Conservation (phyloP, 2,329 filamentous ascomycete genomes). For the Cladophialophora psammophila region DNA sequence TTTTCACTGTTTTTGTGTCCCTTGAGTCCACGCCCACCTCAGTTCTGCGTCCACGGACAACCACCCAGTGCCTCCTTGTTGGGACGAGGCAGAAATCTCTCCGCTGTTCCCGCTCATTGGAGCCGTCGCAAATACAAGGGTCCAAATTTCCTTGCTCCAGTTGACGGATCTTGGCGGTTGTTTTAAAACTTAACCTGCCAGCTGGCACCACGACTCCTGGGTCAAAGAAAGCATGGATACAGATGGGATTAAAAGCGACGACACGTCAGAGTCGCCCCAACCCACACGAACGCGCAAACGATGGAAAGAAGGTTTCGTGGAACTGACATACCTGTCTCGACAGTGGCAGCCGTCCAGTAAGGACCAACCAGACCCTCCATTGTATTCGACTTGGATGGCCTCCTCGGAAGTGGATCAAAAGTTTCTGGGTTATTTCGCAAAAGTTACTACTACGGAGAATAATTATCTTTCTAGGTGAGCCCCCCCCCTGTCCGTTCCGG, state of each 20-base stretch:
- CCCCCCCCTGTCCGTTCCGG: neutral
- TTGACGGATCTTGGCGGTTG: slow-evolving; percentile 23
- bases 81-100: neutral
- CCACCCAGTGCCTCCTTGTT: neutral
- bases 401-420: slow-evolving; percentile 98
- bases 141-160: slow-evolving; percentile 17
- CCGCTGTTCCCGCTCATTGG: neutral
- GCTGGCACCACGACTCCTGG: slow-evolving; percentile 4
- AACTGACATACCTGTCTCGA: slow-evolving; percentile 45
- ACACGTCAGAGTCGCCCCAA: slow-evolving; percentile 2
- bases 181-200: slow-evolving; percentile 8
- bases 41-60: neutral
- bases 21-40: neutral
- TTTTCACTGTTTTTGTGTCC: neutral
- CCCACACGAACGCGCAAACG: slow-evolving; percentile 19
- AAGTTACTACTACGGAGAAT: slow-evolving; percentile 77
- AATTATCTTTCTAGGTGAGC: slow-evolving; percentile 71
- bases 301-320: slow-evolving; percentile 35
- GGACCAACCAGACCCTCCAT: slow-evolving; percentile 41
- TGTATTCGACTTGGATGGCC: slow-evolving; percentile 72
- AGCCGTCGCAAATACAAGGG: neutral
- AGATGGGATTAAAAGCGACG: slow-evolving; percentile 1
- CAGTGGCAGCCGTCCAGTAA: slow-evolving; percentile 40
- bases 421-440: slow-evolving; percentile 88
- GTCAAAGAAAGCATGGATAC: slow-evolving; percentile 26